Evolutionary conservation across 2,329 filamentous ascomycete genomes (phyloP).

Genomic region (Alternaria sp.): DNA sequence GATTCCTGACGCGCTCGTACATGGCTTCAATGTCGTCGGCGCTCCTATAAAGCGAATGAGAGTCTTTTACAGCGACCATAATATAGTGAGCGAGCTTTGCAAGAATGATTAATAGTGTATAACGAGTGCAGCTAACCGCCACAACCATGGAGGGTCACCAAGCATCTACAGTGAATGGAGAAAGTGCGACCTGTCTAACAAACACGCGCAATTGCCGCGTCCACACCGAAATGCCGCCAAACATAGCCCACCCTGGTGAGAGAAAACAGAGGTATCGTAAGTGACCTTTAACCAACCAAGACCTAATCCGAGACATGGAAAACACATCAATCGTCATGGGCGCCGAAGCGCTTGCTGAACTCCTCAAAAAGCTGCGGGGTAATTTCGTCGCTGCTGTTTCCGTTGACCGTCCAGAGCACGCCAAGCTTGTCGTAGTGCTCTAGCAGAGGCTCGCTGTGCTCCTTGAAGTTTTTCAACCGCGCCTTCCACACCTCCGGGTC

Average conservation of each 20-base stretch:
- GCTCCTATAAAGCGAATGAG: background rate
- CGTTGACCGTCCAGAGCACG: constrained; percentile 84
- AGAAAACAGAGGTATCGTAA: constrained; percentile 4
- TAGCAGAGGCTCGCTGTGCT: constrained; percentile 82
- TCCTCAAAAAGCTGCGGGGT: constrained; percentile 85
- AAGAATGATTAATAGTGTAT: constrained; percentile 3
- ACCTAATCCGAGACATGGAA: background rate
- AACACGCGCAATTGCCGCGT: constrained; percentile 2
- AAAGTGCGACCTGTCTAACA: constrained; percentile 12
- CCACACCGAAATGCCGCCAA: background rate
- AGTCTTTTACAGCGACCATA: background rate
- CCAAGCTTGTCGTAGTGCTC: constrained; percentile 88
- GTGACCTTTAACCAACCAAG: constrained; percentile 6
- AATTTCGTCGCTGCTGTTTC: constrained; percentile 93
- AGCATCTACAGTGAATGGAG: constrained; percentile 28
- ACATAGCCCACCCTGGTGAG: background rate
- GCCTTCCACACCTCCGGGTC: constrained; percentile 83
- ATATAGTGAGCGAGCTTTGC: background rate
- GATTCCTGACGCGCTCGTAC: constrained; percentile 8
- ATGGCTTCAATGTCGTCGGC: constrained; percentile 7
- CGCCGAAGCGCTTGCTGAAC: constrained; percentile 77
- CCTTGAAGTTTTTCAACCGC: constrained; percentile 81
- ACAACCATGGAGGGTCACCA: constrained; percentile 7
- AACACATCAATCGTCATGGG: constrained; percentile 24
- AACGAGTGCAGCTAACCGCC: constrained; percentile 8